Percentiles rank a stretch among this genome's conserved stretches.
phyloP scores from a whole-genome alignment of 139 green algal genomes.

The Trebouxia sp. region DNA sequence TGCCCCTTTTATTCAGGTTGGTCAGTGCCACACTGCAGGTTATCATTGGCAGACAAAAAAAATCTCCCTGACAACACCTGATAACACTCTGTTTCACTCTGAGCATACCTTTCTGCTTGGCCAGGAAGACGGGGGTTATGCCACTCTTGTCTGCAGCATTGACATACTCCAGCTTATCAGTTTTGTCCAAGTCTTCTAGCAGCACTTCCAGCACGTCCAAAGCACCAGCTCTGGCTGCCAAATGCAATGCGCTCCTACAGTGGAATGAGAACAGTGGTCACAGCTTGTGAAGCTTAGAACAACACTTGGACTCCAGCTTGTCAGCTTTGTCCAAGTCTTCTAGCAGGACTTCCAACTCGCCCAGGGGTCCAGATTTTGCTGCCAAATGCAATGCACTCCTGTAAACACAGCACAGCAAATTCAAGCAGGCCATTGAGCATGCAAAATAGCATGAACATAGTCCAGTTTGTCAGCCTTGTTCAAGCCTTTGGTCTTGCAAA shows the following conservation, averaged over 20 bases:
- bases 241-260: conserved; percentile 7
- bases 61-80: neutral
- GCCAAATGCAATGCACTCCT: conserved; percentile 15
- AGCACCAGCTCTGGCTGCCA: conserved; percentile 6
- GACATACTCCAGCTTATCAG: neutral
- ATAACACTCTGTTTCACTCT: neutral
- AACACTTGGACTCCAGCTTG: neutral
- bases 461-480: too few species aligned
- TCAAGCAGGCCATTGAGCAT: neutral
- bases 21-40: too few species aligned
- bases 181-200: conserved; percentile 28
- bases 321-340: conserved; percentile 27
- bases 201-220: conserved; percentile 17
- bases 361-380: neutral
- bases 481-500: too few species aligned
- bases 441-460: too few species aligned
- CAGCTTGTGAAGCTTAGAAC: neutral
- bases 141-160: conserved; percentile 33
- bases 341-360: conserved; percentile 19
- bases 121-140: conserved; percentile 29
- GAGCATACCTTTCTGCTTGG: conserved; percentile 22
- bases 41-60: too few species aligned
- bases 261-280: neutral
- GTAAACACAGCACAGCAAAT: neutral
- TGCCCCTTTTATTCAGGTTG: too few species aligned